phyloP scores from a whole-genome alignment of 2,329 filamentous ascomycete species.

The Pseudogymnoascus sp. region DNA sequence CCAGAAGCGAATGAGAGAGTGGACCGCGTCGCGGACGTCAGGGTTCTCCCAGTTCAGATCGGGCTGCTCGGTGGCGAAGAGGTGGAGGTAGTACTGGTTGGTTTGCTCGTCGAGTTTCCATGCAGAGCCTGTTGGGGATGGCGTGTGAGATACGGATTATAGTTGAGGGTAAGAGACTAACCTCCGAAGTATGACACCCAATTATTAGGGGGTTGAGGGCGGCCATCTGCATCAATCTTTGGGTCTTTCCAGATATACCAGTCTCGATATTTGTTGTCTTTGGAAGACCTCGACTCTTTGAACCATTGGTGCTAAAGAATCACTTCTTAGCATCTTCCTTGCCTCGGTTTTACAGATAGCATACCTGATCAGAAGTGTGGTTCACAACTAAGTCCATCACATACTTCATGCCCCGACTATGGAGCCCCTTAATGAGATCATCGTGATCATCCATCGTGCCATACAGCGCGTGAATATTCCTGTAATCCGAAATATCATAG shows the following conservation, averaged over 20 bases:
- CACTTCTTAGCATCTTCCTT: conserved; percentile 26
- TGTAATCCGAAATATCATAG: conserved; percentile 63
- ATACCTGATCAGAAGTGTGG: conserved; percentile 46
- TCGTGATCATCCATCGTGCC: conserved; percentile 61
- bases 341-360: neutral
- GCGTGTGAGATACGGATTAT: neutral
- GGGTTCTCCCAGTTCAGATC: conserved; percentile 73
- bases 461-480: conserved; percentile 55
- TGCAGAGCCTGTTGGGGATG: conserved; percentile 27
- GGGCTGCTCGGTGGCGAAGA: conserved; percentile 63
- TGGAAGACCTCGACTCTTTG: conserved; percentile 40
- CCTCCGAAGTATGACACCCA: conserved; percentile 36
- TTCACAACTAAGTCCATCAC: conserved; percentile 70
- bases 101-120: conserved; percentile 45
- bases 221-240: conserved; percentile 28
- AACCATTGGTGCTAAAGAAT: conserved; percentile 49
- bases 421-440: conserved; percentile 47
- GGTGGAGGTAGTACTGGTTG: conserved; percentile 45
- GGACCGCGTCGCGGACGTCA: conserved; percentile 56
- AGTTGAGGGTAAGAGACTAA: conserved; percentile 33
- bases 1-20: conserved; percentile 66
- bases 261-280: conserved; percentile 44
- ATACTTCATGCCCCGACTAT: conserved; percentile 53
- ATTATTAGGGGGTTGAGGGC: conserved; percentile 35
- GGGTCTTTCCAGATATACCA: conserved; percentile 55